Conservation (phyloP, 768 basidiomycete species). For the Wakefieldia striispora region DNA sequence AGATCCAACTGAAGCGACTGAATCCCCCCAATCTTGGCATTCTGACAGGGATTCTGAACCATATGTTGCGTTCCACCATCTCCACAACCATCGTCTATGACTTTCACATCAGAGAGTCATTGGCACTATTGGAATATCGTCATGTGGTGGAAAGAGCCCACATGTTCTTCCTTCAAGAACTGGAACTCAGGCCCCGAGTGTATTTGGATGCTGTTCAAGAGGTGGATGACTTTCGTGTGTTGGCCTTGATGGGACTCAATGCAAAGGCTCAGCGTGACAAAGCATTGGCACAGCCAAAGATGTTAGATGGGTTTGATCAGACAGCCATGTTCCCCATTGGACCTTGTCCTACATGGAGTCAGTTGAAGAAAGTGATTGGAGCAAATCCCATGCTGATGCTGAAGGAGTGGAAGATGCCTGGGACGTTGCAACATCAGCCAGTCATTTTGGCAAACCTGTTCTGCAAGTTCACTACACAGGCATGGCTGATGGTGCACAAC, state of each 20-base stretch:
- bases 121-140: not conserved
- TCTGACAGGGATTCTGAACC: constrained; percentile 5
- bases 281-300: too few relatives aligned
- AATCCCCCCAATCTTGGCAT: constrained; percentile 11
- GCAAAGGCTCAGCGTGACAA: too few relatives aligned
- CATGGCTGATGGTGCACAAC: constrained; percentile 2
- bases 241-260: too few relatives aligned
- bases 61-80: constrained; percentile 1
- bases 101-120: constrained; percentile 1
- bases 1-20: not conserved
- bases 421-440: not conserved
- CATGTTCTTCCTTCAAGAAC: constrained; percentile 1
- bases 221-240: not conserved
- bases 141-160: not conserved
- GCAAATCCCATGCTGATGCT: not conserved
- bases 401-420: not conserved
- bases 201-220: not conserved
- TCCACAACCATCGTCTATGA: constrained; percentile 6
- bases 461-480: constrained; percentile 6
- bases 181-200: not conserved
- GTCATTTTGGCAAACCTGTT: not conserved
- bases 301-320: too few relatives aligned
- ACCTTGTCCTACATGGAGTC: not conserved
- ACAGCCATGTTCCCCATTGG: not conserved
- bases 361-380: not conserved